Evolutionary conservation across 2,329 filamentous ascomycete species (phyloP), one percentile per base, ranked within the genome.

Genomic region (Bretziella fagacearum): DNA sequence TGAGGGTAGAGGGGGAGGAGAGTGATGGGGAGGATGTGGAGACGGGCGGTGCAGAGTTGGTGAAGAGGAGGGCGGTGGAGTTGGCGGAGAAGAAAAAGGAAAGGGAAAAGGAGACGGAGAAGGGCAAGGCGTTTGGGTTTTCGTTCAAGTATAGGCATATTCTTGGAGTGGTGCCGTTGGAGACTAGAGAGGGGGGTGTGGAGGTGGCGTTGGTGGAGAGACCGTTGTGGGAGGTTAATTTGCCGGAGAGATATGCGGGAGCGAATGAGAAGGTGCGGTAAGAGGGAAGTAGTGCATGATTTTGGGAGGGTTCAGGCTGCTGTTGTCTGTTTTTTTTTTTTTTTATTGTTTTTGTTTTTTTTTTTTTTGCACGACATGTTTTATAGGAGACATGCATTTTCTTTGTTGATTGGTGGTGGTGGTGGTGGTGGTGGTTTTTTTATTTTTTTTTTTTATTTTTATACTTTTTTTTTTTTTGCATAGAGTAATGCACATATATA

Each of bases 121-220:
- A 53, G 46, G 50, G 55, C 18, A 57, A 54, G 52, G 64, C 61
- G 52, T 73, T 66, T 64, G 96, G 86, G 84, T 76, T 79, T 59
- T 93, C 87, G 4, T 86, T 82, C 69, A 93, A 93, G 62, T 98
- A 96, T 63, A 74, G 87, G 50, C 84, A 87, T n/a, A 86, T 98
- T 55, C 68, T 98, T 52, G 91, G 87, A 46, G 64, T 78, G 30
- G 70, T 75, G 29, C 65, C 67, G 36, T 61, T 71, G 52, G 56
- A 53, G 15, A 55, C 55, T 25, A 59, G 57, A 46, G 60, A 63
- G 22, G 59, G 59, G 54, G 51, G 61, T 55, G 61, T 82, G 3
- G 91, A 98, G 63, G 82, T 95, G 40, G 87, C 85, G 2, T 67
- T 96, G 44, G 77, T 96, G 11, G 89, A 96, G 67, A 69, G 87